Evolutionary conservation across 805 yeast genomes (phyloP).

Genomic region (Wickerhamomyces hampshirensis): DNA sequence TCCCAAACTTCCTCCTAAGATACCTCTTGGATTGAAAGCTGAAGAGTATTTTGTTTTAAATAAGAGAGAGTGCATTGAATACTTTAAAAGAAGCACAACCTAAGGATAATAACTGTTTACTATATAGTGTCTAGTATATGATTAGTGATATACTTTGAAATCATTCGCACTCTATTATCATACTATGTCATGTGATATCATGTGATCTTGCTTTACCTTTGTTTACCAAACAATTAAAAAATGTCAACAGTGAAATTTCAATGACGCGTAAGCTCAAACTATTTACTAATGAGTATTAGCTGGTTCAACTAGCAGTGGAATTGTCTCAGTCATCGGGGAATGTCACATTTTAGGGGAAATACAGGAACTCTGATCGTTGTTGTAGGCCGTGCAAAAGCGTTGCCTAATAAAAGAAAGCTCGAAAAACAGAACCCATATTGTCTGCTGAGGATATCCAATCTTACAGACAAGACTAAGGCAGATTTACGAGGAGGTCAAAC

Average conservation of each 20-base stretch:
- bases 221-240: too few species aligned
- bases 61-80: conserved; percentile 11
- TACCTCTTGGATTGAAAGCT: conserved; percentile 22
- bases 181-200: conserved; percentile 4
- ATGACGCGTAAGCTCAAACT: too few species aligned
- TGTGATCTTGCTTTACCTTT: too few species aligned
- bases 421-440: conserved; percentile 95
- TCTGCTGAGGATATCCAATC: conserved; percentile 73
- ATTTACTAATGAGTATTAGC: too few species aligned
- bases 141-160: background rate
- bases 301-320: too few species aligned
- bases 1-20: conserved; percentile 23
- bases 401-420: conserved; percentile 78
- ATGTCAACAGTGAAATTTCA: too few species aligned
- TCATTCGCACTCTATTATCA: too few species aligned
- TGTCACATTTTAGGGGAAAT: conserved; percentile 27
- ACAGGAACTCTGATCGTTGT: conserved; percentile 64
- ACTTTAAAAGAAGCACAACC: conserved; percentile 5
- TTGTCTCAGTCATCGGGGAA: too few species aligned
- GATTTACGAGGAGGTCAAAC: conserved; percentile 90
- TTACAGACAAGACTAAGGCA: conserved; percentile 73
- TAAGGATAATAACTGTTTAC: background rate
- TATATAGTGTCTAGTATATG: too few species aligned
- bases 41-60: conserved; percentile 21
- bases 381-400: conserved; percentile 75